Conservation (phyloP, 352 stramenopile species). For the Detonula confervacea region DNA sequence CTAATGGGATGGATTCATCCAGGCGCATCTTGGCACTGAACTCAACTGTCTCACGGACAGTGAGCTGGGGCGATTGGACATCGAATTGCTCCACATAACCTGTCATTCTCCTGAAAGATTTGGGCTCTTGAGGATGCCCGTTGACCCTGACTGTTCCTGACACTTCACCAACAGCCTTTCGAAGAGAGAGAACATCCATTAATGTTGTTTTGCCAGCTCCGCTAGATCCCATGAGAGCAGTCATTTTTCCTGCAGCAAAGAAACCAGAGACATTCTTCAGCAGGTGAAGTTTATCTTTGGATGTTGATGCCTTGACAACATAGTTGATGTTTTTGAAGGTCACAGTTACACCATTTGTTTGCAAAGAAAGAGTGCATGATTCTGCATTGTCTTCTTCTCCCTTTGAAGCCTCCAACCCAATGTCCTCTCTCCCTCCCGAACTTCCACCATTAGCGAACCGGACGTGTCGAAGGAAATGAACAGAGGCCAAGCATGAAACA, state of each 20-base stretch:
- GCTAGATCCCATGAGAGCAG: conserved; percentile 88
- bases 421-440: background rate
- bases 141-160: conserved; percentile 89
- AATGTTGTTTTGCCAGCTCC: conserved; percentile 93
- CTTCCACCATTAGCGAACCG: conserved; percentile 50
- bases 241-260: conserved; percentile 88
- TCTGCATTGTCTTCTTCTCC: background rate
- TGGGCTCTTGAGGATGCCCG: conserved; percentile 86
- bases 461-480: conserved; percentile 37
- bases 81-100: conserved; percentile 89
- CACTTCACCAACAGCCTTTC: conserved; percentile 90
- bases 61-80: conserved; percentile 74
- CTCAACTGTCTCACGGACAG: conserved; percentile 77
- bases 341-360: conserved; percentile 75
- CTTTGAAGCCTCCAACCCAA: conserved; percentile 9
- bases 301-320: conserved; percentile 68
- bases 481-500: conserved; percentile 28
- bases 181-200: conserved; percentile 91
- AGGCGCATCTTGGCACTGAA: conserved; percentile 81
- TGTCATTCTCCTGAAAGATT: conserved; percentile 86
- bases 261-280: conserved; percentile 88
- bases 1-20: conserved; percentile 43
- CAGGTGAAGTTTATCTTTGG: conserved; percentile 85
- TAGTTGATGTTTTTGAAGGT: conserved; percentile 82
- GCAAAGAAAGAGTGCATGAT: conserved; percentile 56